These are phyloP conservation scores for Paecilomyces dactylethromorphus DNA, from an alignment of 2,329 filamentous ascomycete genomes.

Conservation along the genomic window DNA sequence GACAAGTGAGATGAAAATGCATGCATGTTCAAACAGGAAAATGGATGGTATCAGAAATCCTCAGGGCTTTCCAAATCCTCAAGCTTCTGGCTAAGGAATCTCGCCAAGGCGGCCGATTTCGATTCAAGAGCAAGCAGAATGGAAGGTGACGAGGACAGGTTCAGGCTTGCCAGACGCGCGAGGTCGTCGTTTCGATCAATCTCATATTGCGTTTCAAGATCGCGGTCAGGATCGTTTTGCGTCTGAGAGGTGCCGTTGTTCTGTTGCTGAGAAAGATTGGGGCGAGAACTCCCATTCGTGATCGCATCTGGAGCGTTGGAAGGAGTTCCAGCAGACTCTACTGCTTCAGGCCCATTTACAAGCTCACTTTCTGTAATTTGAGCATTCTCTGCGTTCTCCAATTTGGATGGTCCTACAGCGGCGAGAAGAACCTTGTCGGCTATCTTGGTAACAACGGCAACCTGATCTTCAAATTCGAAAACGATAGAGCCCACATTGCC, in stretches of 20 bases:
- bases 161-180: conserved; percentile 31
- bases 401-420: conserved; percentile 32
- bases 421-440: conserved; percentile 38
- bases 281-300: not conserved
- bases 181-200: conserved; percentile 35
- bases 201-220: conserved; percentile 29
- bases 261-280: not conserved
- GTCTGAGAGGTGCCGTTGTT: not conserved
- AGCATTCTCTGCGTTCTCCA: conserved; percentile 6
- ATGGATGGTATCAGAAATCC: conserved; percentile 24
- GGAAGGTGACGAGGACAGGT: conserved; percentile 30
- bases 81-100: conserved; percentile 34
- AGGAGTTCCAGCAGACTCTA: conserved; percentile 3
- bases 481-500: conserved; percentile 39
- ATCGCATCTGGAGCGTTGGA: conserved; percentile 4
- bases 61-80: conserved; percentile 35
- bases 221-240: conserved; percentile 13
- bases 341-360: not conserved
- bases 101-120: conserved; percentile 35
- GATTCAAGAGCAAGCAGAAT: conserved; percentile 36
- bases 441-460: conserved; percentile 35
- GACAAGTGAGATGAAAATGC: not conserved
- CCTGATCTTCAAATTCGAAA: conserved; percentile 34
- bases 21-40: not conserved
- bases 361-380: not conserved